Base-by-base conservation (phyloP, 1,284 basidiomycete species). In the Vanrija sp. region DNA sequence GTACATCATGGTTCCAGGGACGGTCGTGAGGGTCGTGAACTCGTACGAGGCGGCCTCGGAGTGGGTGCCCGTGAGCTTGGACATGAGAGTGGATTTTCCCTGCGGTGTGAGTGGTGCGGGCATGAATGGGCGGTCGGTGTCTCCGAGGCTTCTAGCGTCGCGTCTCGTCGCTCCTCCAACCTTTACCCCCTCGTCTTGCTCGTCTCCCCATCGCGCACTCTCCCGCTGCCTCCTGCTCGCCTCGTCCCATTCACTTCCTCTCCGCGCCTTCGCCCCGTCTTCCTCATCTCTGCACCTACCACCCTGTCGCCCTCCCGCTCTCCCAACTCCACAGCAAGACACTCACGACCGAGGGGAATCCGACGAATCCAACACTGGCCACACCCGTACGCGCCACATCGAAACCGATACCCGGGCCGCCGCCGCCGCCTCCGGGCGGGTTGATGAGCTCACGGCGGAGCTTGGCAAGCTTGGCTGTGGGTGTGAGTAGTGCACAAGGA, bases 1-100 rank as follows among this genome's bases (percentile, higher is more conserved):
- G 60, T 73, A 66, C 14, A 63, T 91, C 60, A 99, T 75, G 2
- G 95, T 98, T 44, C 96, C 96, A 7, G 96, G 96, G 2, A 98
- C 94, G 9, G 74, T 75, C 6, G 74, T 77, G 36, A 80, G 66
- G 22, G 81, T 82, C 10, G 96, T 99, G 79, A 99, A 99, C 75
- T 98, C 95, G 71, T 98, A 98, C 60, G 89, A 94, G 7, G 96
- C 97, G n/a, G 87, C 87, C 76, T 97, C 93, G 38, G 94, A 98
- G 66, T 94, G 89, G 20, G 95, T 98, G 51, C 96, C 96, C 45
- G 95, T 98, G 56, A 99, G 81, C 71, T 95, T 97, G 42, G 93
- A 94, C 95, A 98, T 98, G 47, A 96, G 80, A 2, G 92, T 96
- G 22, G 92, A 97, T 85, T 98, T 80, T 36, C 73, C 75, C 66